Conservation (phyloP, 1,284 basidiomycete species). For the Malassezia psittaci region DNA sequence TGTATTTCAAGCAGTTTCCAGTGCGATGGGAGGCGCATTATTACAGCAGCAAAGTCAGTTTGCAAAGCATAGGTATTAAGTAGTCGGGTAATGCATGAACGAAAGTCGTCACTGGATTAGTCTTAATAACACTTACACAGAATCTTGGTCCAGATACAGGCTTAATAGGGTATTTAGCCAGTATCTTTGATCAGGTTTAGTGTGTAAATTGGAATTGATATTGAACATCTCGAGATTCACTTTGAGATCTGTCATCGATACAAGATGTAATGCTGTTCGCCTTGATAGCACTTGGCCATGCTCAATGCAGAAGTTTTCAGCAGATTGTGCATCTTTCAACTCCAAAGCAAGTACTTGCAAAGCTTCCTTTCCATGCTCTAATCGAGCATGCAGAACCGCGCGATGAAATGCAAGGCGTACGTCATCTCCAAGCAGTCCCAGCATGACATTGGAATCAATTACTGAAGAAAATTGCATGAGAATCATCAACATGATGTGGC, state of each 20-base stretch:
- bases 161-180: not conserved
- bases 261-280: slow-evolving; percentile 8
- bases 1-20: slow-evolving; percentile 32
- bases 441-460: slow-evolving; percentile 19
- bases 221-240: too few relatives aligned
- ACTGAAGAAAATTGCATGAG: slow-evolving; percentile 28
- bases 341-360: slow-evolving; percentile 25
- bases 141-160: not conserved
- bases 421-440: slow-evolving; percentile 14
- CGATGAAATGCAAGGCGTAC: slow-evolving; percentile 22
- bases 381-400: slow-evolving; percentile 29
- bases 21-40: slow-evolving; percentile 25
- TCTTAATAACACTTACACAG: not conserved
- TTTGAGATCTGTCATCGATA: too few relatives aligned
- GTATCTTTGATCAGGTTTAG: too few relatives aligned
- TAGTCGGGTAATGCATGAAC: slow-evolving; percentile 28
- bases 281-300: slow-evolving; percentile 28
- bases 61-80: slow-evolving; percentile 31
- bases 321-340: slow-evolving; percentile 30
- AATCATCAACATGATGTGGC: slow-evolving; percentile 31
- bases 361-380: slow-evolving; percentile 26
- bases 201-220: too few relatives aligned
- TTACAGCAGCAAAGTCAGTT: slow-evolving; percentile 26
- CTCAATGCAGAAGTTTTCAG: slow-evolving; percentile 37
- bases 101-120: slow-evolving; percentile 17